A percentile compares a stretch with the other conserved stretches of the same genome.
These are phyloP conservation scores for Aureobasidium melanogenum DNA, from an alignment of 2,329 filamentous ascomycete genomes.

Conservation along the genomic window DNA sequence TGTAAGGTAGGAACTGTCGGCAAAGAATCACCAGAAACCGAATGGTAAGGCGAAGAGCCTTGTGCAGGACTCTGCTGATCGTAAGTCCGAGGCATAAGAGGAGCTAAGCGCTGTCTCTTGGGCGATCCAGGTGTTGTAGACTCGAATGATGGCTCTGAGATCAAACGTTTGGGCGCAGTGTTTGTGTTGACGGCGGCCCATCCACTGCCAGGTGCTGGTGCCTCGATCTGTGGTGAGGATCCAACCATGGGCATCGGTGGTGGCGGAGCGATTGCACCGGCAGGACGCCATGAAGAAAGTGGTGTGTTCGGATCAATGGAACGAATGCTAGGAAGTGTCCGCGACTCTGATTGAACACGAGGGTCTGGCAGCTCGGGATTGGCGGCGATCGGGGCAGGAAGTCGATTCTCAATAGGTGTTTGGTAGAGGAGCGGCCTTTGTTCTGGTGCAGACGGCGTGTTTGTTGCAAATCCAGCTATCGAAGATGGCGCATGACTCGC, in stretches of 20 bases:
- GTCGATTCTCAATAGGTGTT: not conserved
- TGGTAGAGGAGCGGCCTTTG: constrained; percentile 4
- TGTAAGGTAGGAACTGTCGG: not conserved
- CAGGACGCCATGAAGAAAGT: constrained; percentile 15
- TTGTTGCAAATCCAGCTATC: not conserved
- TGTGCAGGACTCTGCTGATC: constrained; percentile 16
- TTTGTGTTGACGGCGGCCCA: constrained; percentile 39
- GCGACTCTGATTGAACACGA: not conserved
- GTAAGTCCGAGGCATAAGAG: constrained; percentile 28
- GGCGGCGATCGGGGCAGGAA: not conserved
- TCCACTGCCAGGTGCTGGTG: constrained; percentile 22
- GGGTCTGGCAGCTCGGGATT: not conserved
- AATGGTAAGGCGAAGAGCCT: constrained; percentile 3
- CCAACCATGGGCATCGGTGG: constrained; percentile 9
- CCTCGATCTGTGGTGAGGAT: constrained; percentile 16
- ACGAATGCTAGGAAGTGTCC: constrained; percentile 13
- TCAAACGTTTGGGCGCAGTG: constrained; percentile 30
- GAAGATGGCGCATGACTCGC: not conserved
- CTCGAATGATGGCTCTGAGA: constrained; percentile 24
- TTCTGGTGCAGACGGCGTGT: constrained; percentile 1
- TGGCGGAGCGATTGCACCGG: constrained; percentile 12
- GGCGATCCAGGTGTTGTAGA: constrained; percentile 29
- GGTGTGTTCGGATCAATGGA: constrained; percentile 10
- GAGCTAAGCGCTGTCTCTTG: constrained; percentile 37
- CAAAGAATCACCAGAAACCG: constrained; percentile 5